A percentile compares a stretch with the other conserved stretches of the same genome.
These are phyloP conservation scores for Colletotrichum chlorophyti DNA, from an alignment of 2,329 filamentous ascomycete genomes.

Conservation along the genomic window DNA sequence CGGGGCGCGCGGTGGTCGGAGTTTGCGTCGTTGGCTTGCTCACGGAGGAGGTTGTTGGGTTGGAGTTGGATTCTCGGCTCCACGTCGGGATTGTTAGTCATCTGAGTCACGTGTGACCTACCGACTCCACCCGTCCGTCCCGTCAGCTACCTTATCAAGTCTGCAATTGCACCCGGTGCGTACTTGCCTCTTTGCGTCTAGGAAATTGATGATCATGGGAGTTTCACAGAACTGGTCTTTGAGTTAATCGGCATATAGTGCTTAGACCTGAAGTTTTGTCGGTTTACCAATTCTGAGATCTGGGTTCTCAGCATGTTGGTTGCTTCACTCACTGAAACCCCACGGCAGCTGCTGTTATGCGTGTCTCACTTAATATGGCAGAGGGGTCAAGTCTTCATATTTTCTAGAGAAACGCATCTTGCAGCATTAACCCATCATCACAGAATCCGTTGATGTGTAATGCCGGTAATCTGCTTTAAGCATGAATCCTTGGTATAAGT, in stretches of 20 bases:
- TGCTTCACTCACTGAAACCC: too few species aligned
- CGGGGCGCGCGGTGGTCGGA: conserved; percentile 18
- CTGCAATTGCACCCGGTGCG: neutral
- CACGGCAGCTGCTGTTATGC: too few species aligned
- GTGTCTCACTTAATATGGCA: too few species aligned
- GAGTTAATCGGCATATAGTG: neutral
- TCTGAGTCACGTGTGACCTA: neutral
- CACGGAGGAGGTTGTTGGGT: conserved; percentile 23
- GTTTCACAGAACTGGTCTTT: neutral
- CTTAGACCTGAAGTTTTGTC: neutral
- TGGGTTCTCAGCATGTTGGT: too few species aligned
- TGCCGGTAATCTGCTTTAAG: too few species aligned
- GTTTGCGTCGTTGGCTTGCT: conserved; percentile 20
- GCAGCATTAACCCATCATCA: too few species aligned
- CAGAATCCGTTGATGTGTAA: too few species aligned
- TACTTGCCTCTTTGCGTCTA: neutral
- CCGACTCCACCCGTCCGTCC: conserved; percentile 26
- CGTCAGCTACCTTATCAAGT: neutral
- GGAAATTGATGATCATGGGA: neutral
- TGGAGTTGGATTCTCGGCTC: conserved; percentile 28
- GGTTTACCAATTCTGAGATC: neutral
- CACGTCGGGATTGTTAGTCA: conserved; percentile 20
- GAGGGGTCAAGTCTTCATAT: too few species aligned
- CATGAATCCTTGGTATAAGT: too few species aligned
- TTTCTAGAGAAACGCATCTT: too few species aligned